A percentile compares a stretch with the other conserved stretches of the same genome.
phyloP scores from a whole-genome alignment of 108 stramenopile genomes.

The Skeletonema costatum region DNA sequence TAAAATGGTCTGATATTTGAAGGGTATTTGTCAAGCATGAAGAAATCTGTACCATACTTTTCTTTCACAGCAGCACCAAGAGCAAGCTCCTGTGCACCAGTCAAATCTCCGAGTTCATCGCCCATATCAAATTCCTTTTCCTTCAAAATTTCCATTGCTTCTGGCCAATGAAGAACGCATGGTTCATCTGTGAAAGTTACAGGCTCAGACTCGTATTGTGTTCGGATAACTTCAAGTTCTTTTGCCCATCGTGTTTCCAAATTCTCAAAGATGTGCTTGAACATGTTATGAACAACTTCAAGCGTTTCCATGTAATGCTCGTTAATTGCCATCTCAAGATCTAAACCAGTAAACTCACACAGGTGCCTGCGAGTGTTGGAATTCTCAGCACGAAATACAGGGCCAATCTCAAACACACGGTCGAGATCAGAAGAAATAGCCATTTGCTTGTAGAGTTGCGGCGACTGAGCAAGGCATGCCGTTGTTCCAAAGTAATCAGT shows the following conservation, averaged over 20 bases:
- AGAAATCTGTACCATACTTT: constrained; percentile 96
- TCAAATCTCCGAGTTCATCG: constrained; percentile 90
- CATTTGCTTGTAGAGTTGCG: constrained; percentile 99
- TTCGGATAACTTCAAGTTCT: constrained; percentile 86
- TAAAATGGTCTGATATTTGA: constrained; percentile 93
- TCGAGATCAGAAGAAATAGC: constrained; percentile 94
- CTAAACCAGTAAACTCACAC: constrained; percentile 97
- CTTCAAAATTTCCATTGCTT: constrained; percentile 89
- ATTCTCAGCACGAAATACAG: constrained; percentile 97
- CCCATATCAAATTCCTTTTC: constrained; percentile 83
- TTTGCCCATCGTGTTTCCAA: constrained; percentile 82
- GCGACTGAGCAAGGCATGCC: constrained; percentile 97
- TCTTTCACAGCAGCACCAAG: constrained; percentile 92
- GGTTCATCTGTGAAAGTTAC: constrained; percentile 94
- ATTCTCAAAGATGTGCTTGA: constrained; percentile 95
- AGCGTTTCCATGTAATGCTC: constrained; percentile 97
- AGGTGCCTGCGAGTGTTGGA: constrained; percentile 93
- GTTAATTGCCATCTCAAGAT: constrained; percentile 96
- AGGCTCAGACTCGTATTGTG: constrained; percentile 92
- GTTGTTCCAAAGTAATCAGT: constrained; percentile 96
- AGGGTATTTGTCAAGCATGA: constrained; percentile 97
- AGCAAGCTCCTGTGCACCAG: constrained; percentile 88
- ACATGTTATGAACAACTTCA: constrained; percentile 89
- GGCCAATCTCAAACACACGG: constrained; percentile 95
- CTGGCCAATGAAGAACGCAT: constrained; percentile 95